Percentiles rank a stretch among this genome's conserved stretches.
Conservation (phyloP, 2,329 filamentous ascomycete species). For the Rasamsonia emersonii region DNA sequence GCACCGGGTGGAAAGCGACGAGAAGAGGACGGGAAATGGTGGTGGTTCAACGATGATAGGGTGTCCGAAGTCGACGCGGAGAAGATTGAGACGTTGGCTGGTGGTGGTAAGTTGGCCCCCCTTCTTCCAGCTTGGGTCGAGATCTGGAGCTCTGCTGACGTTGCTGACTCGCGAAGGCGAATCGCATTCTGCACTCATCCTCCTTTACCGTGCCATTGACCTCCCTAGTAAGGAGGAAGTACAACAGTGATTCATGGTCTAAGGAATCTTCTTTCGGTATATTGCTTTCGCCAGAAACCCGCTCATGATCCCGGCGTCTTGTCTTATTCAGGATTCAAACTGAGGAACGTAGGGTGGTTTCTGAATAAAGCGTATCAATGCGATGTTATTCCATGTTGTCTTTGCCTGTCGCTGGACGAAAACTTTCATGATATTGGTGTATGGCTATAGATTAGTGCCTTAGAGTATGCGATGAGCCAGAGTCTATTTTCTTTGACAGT, state of each 20-base stretch:
- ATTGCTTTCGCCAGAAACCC: background rate
- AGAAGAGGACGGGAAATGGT: slow-evolving; percentile 91
- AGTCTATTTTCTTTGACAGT: too few species aligned
- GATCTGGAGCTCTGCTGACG: too few species aligned
- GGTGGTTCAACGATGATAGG: slow-evolving; percentile 99
- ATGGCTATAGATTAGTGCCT: too few species aligned
- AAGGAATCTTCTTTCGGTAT: background rate
- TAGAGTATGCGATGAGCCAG: too few species aligned
- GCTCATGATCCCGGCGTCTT: background rate
- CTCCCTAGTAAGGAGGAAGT: slow-evolving; percentile 35
- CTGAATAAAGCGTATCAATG: too few species aligned
- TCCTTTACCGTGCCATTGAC: slow-evolving; percentile 43
- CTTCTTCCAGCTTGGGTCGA: slow-evolving; percentile 1
- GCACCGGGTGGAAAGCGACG: slow-evolving; percentile 60
- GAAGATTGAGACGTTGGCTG: slow-evolving; percentile 81
- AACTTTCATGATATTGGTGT: too few species aligned
- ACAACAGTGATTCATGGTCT: slow-evolving; percentile 2
- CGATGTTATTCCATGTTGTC: too few species aligned
- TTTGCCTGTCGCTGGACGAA: too few species aligned
- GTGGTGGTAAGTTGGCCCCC: slow-evolving; percentile 57
- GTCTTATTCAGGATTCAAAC: background rate
- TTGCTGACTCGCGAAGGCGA: slow-evolving; percentile 30
- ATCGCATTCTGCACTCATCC: slow-evolving; percentile 43
- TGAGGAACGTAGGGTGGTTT: too few species aligned
- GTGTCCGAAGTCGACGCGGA: slow-evolving; percentile 85